phyloP scores from a whole-genome alignment of 169 alveolate species.

The Neospora caninum region DNA sequence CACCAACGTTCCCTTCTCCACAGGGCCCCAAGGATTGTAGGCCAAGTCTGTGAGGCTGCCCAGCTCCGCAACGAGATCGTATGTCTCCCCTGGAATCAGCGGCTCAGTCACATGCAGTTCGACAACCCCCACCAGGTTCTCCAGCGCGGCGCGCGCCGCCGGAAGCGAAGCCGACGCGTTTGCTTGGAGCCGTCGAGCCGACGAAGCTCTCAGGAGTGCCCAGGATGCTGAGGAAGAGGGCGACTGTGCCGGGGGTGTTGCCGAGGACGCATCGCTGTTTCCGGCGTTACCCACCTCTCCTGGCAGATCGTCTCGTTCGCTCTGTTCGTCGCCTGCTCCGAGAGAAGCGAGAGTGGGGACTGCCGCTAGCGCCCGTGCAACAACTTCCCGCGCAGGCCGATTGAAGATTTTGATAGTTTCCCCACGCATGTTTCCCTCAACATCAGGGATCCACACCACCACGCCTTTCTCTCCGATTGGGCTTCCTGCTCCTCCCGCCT shows the following conservation, averaged over 20 bases:
- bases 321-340: background rate
- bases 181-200: background rate
- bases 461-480: background rate
- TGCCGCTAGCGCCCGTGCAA: background rate
- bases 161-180: background rate
- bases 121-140: constrained; percentile 45
- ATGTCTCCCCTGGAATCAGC: constrained; percentile 70
- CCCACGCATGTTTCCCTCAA: constrained; percentile 64
- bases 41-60: constrained; percentile 77
- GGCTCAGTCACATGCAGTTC: constrained; percentile 58
- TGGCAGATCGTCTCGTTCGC: background rate
- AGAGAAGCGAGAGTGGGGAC: background rate
- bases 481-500: background rate
- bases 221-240: background rate
- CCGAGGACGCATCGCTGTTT: background rate
- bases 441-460: constrained; percentile 48
- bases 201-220: background rate
- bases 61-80: constrained; percentile 72
- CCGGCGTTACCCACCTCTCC: no score
- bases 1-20: constrained; percentile 59
- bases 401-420: background rate
- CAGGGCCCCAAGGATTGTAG: constrained; percentile 81
- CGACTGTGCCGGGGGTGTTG: background rate
- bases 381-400: constrained; percentile 10
- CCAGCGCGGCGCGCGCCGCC: background rate